phyloP scores from a whole-genome alignment of 2,329 filamentous ascomycete species.

The Phaeophleospora eucalypticola region DNA sequence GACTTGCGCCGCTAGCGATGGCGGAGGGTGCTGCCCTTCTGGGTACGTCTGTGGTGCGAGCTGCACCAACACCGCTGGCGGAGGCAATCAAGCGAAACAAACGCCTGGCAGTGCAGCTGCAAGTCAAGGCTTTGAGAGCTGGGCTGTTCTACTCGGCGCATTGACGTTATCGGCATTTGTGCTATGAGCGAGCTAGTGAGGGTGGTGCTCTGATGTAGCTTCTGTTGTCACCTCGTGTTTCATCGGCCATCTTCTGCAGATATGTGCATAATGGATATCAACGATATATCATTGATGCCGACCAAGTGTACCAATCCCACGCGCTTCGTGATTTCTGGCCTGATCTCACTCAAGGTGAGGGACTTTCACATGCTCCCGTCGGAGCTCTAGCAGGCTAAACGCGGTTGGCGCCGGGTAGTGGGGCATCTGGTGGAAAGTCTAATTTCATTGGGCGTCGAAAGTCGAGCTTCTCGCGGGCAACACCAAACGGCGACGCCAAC shows the following conservation, averaged over 20 bases:
- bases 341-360: not conserved
- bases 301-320: no score
- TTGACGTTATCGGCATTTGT: no score
- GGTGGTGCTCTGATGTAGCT: no score
- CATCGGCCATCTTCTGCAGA: no score
- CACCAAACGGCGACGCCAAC: not conserved
- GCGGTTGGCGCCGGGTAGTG: not conserved
- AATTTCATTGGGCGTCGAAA: not conserved
- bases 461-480: no score
- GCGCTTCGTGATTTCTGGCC: not conserved
- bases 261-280: no score
- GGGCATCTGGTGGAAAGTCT: not conserved
- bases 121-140: constrained; percentile 28
- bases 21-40: constrained; percentile 78
- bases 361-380: constrained; percentile 6
- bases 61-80: constrained; percentile 57
- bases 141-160: constrained; percentile 27
- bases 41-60: constrained; percentile 73
- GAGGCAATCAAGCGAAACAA: constrained; percentile 53
- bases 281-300: no score
- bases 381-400: not conserved
- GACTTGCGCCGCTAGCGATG: constrained; percentile 59
- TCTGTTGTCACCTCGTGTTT: no score
- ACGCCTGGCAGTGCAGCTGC: constrained; percentile 33
- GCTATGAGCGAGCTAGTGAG: not conserved